Base-by-base conservation (phyloP, 495 filamentous ascomycete species). In the Penicillium chermesinum region DNA sequence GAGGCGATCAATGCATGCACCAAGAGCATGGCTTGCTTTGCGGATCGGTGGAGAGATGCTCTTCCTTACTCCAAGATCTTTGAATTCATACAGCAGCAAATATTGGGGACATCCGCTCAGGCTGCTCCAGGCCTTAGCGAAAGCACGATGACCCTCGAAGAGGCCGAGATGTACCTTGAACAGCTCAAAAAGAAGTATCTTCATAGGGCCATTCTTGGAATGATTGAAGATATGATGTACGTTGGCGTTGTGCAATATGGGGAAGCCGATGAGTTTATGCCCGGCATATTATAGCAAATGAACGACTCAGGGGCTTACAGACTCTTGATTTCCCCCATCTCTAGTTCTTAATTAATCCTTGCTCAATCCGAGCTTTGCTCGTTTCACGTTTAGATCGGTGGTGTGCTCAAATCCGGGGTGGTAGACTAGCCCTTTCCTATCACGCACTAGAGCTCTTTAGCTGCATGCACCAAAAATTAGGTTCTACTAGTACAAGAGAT, bases 161-260 rank as follows among this genome's bases (percentile, higher is more conserved):
- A 60, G 14, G 52, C 58, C 1, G 55, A 59, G 16, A 27, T 30
- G 8, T 42, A 56, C 15, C 32, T 67, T 40, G 49, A 53, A 14
- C 49, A 58, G 18, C 45, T 67, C 17, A 65, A 58, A 36, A 55
- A 57, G 27, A 62, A 46, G 7, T 61, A 67, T 25, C 36, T 67
- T 6, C 62, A 67, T 19, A 52, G 57, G 8, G 62, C 57, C n/a
- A 54, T 65, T 3, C 33, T 61, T n/a, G 57, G 49, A 0, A 67
- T 65, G 64, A 63, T 67, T 39, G 57, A 67, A 33, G 64, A 67
- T 51, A 63, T 67, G 45, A 52, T 61, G 38, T 54, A 55, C 35
- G 44, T 49, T n/a, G 50, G 45, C 6, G 32, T 38, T 34, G 27
- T 51, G 30, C 52, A 38, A 37, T 48, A 40, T 40, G 46, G 50